Percentiles rank a stretch among this genome's conserved stretches.
phyloP scores from a whole-genome alignment of 257 asterid genomes.

The Knoxia roxburghii region DNA sequence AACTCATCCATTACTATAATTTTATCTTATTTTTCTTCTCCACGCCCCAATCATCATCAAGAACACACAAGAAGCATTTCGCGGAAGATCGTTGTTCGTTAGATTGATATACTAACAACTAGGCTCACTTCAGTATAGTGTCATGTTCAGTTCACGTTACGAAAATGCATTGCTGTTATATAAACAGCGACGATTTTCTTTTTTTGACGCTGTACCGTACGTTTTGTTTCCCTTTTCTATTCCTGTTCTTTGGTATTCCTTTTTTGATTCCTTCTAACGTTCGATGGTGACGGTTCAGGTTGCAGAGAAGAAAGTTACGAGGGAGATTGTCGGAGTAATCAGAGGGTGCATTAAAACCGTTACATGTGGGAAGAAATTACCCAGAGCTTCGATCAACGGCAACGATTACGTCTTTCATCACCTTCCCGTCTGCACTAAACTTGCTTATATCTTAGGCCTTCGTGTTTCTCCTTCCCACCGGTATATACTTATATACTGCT shows the following conservation, averaged over 20 bases:
- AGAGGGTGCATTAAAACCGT: slow-evolving; percentile 89
- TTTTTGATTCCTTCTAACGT: neutral
- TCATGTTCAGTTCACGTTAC: too few species aligned
- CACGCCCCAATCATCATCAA: too few species aligned
- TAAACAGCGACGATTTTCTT: too few species aligned
- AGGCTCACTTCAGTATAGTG: too few species aligned
- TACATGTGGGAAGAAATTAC: slow-evolving; percentile 58
- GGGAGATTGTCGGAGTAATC: slow-evolving; percentile 77
- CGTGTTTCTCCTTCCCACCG: slow-evolving; percentile 88
- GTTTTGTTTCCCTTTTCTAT: too few species aligned
- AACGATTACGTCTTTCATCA: slow-evolving; percentile 6
- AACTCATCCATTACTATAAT: neutral
- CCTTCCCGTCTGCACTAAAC: slow-evolving; percentile 58
- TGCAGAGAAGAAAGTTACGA: slow-evolving; percentile 51
- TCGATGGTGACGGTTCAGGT: slow-evolving; percentile 33
- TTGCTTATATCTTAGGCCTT: slow-evolving; percentile 86
- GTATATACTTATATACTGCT: slow-evolving; percentile 17
- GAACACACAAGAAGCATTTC: too few species aligned
- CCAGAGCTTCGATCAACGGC: slow-evolving; percentile 22
- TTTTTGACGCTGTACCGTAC: too few species aligned
- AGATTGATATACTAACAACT: too few species aligned
- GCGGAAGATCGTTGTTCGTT: too few species aligned
- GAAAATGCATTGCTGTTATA: neutral
- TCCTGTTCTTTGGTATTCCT: too few species aligned
- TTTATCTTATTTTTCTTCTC: neutral